Conservation (phyloP, 495 filamentous ascomycete genomes). For the Umbilicaria muhlenbergii region DNA sequence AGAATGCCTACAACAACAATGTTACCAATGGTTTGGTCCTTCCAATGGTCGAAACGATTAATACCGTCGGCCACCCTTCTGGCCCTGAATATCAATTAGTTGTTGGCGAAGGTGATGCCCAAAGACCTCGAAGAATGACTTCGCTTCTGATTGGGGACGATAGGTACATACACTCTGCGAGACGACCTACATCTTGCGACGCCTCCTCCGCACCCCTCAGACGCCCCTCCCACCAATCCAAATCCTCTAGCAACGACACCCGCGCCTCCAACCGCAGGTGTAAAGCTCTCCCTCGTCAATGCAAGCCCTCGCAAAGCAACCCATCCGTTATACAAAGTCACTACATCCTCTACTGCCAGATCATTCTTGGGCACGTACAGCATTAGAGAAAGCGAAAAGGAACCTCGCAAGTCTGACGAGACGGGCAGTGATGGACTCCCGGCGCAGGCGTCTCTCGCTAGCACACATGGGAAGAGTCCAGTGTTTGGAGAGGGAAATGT, state of each 20-base stretch:
- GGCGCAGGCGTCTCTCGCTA: slow-evolving; percentile 6
- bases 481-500: slow-evolving; percentile 82
- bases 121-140: background rate
- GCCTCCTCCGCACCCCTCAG: slow-evolving; percentile 86
- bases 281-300: slow-evolving; percentile 66
- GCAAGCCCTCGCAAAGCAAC: slow-evolving; percentile 45
- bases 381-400: slow-evolving; percentile 37
- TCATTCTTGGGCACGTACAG: slow-evolving; percentile 25
- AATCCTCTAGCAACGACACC: slow-evolving; percentile 82
- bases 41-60: slow-evolving; percentile 82
- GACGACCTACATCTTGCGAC: slow-evolving; percentile 88
- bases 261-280: slow-evolving; percentile 64
- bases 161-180: slow-evolving; percentile 75
- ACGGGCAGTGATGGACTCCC: slow-evolving; percentile 22
- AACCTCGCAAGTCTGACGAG: slow-evolving; percentile 46
- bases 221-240: slow-evolving; percentile 66
- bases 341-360: slow-evolving; percentile 26
- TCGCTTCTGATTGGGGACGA: background rate
- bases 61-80: slow-evolving; percentile 62
- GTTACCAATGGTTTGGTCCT: slow-evolving; percentile 44
- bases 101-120: slow-evolving; percentile 67
- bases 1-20: slow-evolving; percentile 37
- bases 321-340: slow-evolving; percentile 35
- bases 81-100: slow-evolving; percentile 70
- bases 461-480: slow-evolving; percentile 25